Conservation (phyloP, 2,329 filamentous ascomycete genomes). For the Pseudonectria foliicola region DNA sequence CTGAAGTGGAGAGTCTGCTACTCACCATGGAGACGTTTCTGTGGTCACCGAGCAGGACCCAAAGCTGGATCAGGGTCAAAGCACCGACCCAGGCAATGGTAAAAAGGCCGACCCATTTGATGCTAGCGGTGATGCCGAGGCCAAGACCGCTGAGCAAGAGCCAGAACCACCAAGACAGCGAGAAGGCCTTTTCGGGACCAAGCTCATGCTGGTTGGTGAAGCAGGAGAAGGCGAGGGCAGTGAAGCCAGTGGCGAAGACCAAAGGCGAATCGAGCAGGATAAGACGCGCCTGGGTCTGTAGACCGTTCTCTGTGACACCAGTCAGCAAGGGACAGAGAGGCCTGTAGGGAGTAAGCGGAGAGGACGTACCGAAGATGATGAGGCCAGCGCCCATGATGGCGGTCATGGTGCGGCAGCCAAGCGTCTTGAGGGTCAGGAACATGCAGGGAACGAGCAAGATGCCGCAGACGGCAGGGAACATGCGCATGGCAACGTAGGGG, state of each 20-base stretch:
- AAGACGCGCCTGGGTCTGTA: slow-evolving; percentile 88
- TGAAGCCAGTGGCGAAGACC: slow-evolving; percentile 87
- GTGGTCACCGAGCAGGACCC: slow-evolving; percentile 86
- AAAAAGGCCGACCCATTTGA: slow-evolving; percentile 98
- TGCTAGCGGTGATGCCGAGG: slow-evolving; percentile 83
- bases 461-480: slow-evolving; percentile 85
- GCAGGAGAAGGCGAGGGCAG: slow-evolving; percentile 79
- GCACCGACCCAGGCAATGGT: slow-evolving; percentile 96
- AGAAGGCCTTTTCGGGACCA: slow-evolving; percentile 81
- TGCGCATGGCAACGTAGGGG: slow-evolving; percentile 94
- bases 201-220: slow-evolving; percentile 97
- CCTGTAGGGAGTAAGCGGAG: not conserved
- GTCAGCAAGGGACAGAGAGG: slow-evolving; percentile 20
- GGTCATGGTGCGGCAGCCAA: slow-evolving; percentile 80
- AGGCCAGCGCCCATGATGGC: slow-evolving; percentile 76
- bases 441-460: slow-evolving; percentile 84
- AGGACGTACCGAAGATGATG: slow-evolving; percentile 76
- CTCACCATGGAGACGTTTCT: slow-evolving; percentile 73
- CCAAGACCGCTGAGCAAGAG: slow-evolving; percentile 77
- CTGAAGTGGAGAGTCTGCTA: slow-evolving; percentile 1
- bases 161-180: slow-evolving; percentile 97
- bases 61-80: slow-evolving; percentile 86
- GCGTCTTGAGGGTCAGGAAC: slow-evolving; percentile 88
- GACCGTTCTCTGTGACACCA: slow-evolving; percentile 72
- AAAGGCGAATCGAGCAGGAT: slow-evolving; percentile 95